Evolutionary conservation across 2,329 filamentous ascomycete genomes (phyloP).

Genomic region (Coniosporium tulheliwenetii): DNA sequence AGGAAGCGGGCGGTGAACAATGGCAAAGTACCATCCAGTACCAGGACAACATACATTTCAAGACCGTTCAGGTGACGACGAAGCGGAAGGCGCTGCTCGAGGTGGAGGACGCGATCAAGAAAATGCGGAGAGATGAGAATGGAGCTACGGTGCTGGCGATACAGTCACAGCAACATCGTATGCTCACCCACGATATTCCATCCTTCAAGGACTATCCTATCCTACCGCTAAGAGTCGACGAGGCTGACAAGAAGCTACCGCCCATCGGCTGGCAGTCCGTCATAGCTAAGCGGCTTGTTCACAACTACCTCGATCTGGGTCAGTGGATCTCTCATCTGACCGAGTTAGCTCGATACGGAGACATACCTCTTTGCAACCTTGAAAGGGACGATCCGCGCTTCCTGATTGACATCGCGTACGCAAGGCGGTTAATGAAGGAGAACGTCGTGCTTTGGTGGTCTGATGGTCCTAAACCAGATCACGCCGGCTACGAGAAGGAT

Average conservation of each 20-base stretch:
- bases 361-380: slow-evolving; percentile 88
- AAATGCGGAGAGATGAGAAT: slow-evolving; percentile 71
- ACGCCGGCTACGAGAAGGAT: slow-evolving; percentile 90
- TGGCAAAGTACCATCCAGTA: slow-evolving; percentile 78
- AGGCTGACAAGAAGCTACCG: slow-evolving; percentile 72
- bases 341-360: slow-evolving; percentile 77
- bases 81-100: slow-evolving; percentile 80
- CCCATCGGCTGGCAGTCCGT: slow-evolving; percentile 89
- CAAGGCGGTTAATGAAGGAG: slow-evolving; percentile 73
- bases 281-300: slow-evolving; percentile 69
- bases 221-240: slow-evolving; percentile 65
- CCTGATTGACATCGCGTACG: slow-evolving; percentile 91
- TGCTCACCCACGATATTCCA: slow-evolving; percentile 73
- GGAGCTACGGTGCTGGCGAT: slow-evolving; percentile 73
- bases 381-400: slow-evolving; percentile 89
- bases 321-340: slow-evolving; percentile 84
- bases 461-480: slow-evolving; percentile 68
- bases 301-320: slow-evolving; percentile 83
- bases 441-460: slow-evolving; percentile 98
- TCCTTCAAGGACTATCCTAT: slow-evolving; percentile 73
- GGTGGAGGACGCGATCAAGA: slow-evolving; percentile 75
- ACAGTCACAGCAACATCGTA: slow-evolving; percentile 72
- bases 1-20: slow-evolving; percentile 51
- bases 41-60: slow-evolving; percentile 74
- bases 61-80: slow-evolving; percentile 74